phyloP scores from a whole-genome alignment of 208 protist genomes.

The Leishmania mexicana region DNA sequence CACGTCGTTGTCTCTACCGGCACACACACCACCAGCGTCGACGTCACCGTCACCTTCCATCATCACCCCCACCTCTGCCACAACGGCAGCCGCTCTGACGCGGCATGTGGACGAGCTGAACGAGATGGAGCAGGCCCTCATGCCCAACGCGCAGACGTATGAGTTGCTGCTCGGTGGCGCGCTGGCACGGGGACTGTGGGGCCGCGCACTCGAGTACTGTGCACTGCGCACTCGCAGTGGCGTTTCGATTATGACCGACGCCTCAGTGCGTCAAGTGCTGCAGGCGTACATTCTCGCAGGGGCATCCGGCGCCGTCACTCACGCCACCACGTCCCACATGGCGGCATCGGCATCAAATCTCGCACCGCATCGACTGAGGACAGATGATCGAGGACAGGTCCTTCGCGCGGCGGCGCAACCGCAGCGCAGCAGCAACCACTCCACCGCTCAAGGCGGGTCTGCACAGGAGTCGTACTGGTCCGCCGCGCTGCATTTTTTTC shows the following conservation, averaged over 20 bases:
- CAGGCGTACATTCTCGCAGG: conserved; percentile 33
- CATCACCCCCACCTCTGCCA: neutral
- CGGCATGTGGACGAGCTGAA: conserved; percentile 34
- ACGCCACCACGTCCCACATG: neutral
- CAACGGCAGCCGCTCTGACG: neutral
- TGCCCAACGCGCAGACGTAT: conserved; percentile 69
- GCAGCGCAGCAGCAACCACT: neutral
- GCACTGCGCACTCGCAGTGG: conserved; percentile 37
- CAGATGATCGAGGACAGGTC: conserved; percentile 44
- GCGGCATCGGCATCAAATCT: neutral
- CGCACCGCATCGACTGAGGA: conserved; percentile 28
- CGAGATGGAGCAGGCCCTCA: conserved; percentile 39
- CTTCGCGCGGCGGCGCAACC: conserved; percentile 39
- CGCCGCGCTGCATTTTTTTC: conserved; percentile 39
- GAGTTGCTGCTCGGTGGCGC: conserved; percentile 60
- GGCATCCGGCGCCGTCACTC: neutral
- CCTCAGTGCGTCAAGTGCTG: conserved; percentile 44
- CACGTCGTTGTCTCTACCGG: neutral
- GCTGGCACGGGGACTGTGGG: conserved; percentile 50
- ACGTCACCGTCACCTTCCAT: neutral
- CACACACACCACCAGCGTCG: neutral
- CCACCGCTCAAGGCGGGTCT: neutral
- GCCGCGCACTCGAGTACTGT: conserved; percentile 55
- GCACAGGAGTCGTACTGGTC: conserved; percentile 15
- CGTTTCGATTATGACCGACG: conserved; percentile 40